Conservation (phyloP, 2,329 filamentous ascomycete genomes). For the Aspergillus ustus region DNA sequence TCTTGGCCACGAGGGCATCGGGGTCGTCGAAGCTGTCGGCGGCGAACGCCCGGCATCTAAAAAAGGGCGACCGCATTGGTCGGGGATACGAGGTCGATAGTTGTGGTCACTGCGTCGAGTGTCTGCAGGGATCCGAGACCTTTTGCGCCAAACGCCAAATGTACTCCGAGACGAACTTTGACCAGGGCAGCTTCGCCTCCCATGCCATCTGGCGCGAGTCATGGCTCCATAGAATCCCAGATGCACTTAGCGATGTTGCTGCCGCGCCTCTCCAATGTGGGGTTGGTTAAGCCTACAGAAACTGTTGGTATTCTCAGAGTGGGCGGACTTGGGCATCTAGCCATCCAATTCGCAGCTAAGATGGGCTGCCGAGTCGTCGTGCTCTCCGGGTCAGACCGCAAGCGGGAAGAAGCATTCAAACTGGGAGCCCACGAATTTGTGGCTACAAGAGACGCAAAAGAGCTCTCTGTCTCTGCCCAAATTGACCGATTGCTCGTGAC, state of each 20-base stretch:
- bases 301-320: slow-evolving; percentile 71
- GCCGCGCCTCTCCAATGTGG: slow-evolving; percentile 43
- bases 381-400: slow-evolving; percentile 32
- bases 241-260: slow-evolving; percentile 30
- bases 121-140: slow-evolving; percentile 23
- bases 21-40: slow-evolving; percentile 55
- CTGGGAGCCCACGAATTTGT: slow-evolving; percentile 68
- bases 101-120: slow-evolving; percentile 41
- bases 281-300: slow-evolving; percentile 66
- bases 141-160: slow-evolving; percentile 35
- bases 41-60: slow-evolving; percentile 51
- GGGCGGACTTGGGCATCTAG: slow-evolving; percentile 74
- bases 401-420: slow-evolving; percentile 31
- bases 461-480: neutral
- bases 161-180: slow-evolving; percentile 37
- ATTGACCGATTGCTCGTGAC: slow-evolving; percentile 39
- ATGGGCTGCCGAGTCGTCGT: slow-evolving; percentile 64
- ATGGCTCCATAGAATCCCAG: slow-evolving; percentile 42
- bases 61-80: slow-evolving; percentile 48
- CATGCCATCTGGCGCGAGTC: slow-evolving; percentile 44
- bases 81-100: slow-evolving; percentile 41
- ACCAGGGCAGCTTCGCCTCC: slow-evolving; percentile 42
- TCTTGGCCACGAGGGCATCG: slow-evolving; percentile 61
- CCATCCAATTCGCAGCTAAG: slow-evolving; percentile 69
- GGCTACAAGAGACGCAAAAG: slow-evolving; percentile 54